phyloP scores from a whole-genome alignment of 75 land plant genomes.

The Picea sitchensis region DNA sequence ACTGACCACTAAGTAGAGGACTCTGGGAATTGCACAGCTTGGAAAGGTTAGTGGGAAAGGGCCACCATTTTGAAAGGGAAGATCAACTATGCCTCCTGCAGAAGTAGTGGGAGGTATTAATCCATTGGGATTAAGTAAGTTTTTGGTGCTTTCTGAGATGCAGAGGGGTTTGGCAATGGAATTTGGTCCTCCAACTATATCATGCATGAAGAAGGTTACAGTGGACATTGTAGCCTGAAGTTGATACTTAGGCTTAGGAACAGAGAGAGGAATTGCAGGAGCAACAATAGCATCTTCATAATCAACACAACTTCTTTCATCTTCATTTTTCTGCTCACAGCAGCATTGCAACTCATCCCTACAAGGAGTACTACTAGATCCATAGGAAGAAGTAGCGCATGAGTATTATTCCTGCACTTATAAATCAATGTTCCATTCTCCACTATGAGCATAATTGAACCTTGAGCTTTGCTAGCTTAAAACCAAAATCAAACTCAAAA shows the following conservation, averaged over 20 bases:
- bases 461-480: too few relatives aligned
- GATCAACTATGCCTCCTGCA: not conserved
- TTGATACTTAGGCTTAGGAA: not conserved
- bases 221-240: not conserved
- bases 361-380: too few relatives aligned
- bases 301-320: too few relatives aligned
- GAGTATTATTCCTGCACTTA: too few relatives aligned
- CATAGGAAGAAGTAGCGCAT: too few relatives aligned
- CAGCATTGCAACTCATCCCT: too few relatives aligned
- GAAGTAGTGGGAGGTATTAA: not conserved
- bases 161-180: not conserved
- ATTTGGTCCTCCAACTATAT: not conserved
- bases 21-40: not conserved
- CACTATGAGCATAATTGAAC: too few relatives aligned
- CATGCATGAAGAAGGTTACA: conserved; percentile 6
- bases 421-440: too few relatives aligned
- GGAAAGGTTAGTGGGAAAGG: not conserved
- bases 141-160: not conserved
- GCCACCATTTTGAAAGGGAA: not conserved
- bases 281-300: too few relatives aligned
- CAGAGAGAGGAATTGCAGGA: too few relatives aligned
- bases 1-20: not conserved
- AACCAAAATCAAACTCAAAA: too few relatives aligned
- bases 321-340: too few relatives aligned
- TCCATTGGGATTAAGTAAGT: not conserved